Evolutionary conservation across 129 eudicot species (phyloP).

Genomic region (Oenanthe sinensis): DNA sequence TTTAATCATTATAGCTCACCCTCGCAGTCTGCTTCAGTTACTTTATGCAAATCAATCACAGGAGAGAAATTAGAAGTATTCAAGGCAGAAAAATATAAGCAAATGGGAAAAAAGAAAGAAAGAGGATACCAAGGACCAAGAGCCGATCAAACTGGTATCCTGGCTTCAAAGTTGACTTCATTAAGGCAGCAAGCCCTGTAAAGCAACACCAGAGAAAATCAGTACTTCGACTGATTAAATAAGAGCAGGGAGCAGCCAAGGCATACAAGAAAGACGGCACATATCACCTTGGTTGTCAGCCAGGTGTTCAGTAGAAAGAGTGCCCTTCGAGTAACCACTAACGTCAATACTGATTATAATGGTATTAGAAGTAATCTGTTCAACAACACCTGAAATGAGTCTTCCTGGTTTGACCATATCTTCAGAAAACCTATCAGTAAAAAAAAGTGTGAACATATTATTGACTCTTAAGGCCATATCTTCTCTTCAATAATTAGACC

Average conservation of each 20-base stretch:
- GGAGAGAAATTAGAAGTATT: neutral
- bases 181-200: slow-evolving; percentile 61
- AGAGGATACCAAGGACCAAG: slow-evolving; percentile 65
- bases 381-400: slow-evolving; percentile 76
- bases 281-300: slow-evolving; percentile 74
- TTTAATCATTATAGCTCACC: neutral
- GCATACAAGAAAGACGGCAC: slow-evolving; percentile 9
- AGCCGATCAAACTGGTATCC: slow-evolving; percentile 77
- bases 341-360: slow-evolving; percentile 44
- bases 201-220: slow-evolving; percentile 10
- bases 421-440: slow-evolving; percentile 36
- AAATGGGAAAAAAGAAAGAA: neutral
- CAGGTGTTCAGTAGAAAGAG: slow-evolving; percentile 69
- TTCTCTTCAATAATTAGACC: neutral
- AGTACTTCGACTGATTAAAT: neutral
- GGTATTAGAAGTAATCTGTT: slow-evolving; percentile 46
- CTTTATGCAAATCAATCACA: neutral
- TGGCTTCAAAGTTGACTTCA: slow-evolving; percentile 60
- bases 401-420: slow-evolving; percentile 63
- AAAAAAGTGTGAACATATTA: neutral
- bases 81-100: neutral
- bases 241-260: neutral
- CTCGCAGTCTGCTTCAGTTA: neutral
- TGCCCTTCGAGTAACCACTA: slow-evolving; percentile 58
- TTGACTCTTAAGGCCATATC: neutral